These are phyloP conservation scores for Cordyceps cateniannulata DNA, from an alignment of 2,329 filamentous ascomycete genomes.

Conservation along the genomic window DNA sequence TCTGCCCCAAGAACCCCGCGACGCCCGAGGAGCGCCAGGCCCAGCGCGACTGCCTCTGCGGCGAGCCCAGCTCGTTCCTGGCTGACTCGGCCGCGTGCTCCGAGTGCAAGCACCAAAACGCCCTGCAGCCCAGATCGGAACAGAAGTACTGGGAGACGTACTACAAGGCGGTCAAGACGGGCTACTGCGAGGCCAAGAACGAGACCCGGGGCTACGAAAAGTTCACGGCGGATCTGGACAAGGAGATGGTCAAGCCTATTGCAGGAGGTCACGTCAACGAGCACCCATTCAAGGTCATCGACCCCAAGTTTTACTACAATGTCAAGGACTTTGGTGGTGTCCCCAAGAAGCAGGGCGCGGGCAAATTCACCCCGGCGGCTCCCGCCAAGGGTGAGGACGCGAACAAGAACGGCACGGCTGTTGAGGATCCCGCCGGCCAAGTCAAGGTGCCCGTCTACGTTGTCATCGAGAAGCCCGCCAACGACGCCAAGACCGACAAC, in stretches of 20 bases:
- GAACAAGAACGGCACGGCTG: neutral
- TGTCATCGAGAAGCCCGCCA: neutral
- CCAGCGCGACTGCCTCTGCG: conserved; percentile 1
- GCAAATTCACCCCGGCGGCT: neutral
- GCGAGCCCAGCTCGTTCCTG: neutral
- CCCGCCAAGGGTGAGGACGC: neutral
- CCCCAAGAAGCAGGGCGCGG: neutral
- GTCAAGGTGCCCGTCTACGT: neutral
- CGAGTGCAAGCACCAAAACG: neutral
- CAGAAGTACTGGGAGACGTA: neutral
- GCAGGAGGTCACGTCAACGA: neutral
- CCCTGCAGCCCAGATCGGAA: rapidly evolving
- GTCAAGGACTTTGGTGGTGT: neutral
- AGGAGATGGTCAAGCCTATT: neutral
- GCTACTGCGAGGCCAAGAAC: neutral
- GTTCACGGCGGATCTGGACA: neutral
- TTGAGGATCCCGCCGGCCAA: neutral
- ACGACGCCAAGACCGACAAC: neutral
- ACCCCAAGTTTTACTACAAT: neutral
- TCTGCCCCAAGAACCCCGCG: neutral
- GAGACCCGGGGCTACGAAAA: neutral
- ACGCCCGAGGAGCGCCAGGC: neutral
- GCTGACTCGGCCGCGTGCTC: neutral
- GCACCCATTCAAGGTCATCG: neutral
- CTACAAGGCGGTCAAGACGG: neutral